phyloP scores from a whole-genome alignment of 2,329 filamentous ascomycete genomes.

The Aspergillus latus region DNA sequence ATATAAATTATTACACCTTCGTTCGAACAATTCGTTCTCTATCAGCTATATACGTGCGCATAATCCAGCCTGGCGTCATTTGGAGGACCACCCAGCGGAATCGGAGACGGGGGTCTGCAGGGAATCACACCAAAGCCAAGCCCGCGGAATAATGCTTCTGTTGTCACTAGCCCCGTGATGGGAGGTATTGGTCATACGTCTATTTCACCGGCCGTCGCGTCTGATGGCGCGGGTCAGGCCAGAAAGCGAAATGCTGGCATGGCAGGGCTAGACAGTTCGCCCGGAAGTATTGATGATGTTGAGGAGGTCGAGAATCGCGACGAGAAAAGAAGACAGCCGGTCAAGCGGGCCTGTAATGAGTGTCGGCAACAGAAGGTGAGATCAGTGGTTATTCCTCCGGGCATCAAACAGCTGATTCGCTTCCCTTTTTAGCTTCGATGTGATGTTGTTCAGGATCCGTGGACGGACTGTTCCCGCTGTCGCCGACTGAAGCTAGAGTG shows the following conservation, averaged over 20 bases:
- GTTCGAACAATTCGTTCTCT: constrained; percentile 10
- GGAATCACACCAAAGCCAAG: constrained; percentile 26
- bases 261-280: constrained; percentile 49
- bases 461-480: constrained; percentile 62
- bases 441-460: constrained; percentile 66
- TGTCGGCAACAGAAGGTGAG: constrained; percentile 68
- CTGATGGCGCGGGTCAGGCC: constrained; percentile 32
- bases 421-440: constrained; percentile 58
- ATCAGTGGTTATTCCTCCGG: neutral
- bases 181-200: constrained; percentile 34
- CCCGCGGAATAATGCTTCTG: constrained; percentile 37
- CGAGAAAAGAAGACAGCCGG: constrained; percentile 47
- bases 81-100: constrained; percentile 33
- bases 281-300: constrained; percentile 47
- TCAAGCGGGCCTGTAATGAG: constrained; percentile 67
- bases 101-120: constrained; percentile 37
- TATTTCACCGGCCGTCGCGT: constrained; percentile 27
- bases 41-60: constrained; percentile 17
- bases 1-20: constrained; percentile 6
- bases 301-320: constrained; percentile 46
- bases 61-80: constrained; percentile 39
- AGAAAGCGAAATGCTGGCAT: constrained; percentile 46
- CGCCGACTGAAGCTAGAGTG: constrained; percentile 62
- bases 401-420: constrained; percentile 7
- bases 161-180: constrained; percentile 39